Base-by-base conservation (phyloP, 768 basidiomycete genomes). In the Termitomyces sp. region DNA sequence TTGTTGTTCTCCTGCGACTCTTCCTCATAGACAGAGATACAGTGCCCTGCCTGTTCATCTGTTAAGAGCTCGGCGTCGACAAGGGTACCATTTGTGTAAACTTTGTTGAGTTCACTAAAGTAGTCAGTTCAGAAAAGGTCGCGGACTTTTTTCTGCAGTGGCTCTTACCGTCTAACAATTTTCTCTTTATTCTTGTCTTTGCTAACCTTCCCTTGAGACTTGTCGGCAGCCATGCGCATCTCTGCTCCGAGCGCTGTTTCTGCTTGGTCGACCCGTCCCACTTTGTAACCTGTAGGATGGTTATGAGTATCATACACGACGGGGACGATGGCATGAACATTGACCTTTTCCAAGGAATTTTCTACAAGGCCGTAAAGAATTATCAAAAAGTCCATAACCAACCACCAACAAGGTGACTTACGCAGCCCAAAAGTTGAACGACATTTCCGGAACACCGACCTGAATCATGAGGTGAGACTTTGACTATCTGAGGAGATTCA, bases 201-300 rank as follows among this genome's bases (percentile, higher is more conserved):
- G 41, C 78, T 81, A 26, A 75, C 75, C 63, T 83, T 86, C 10
- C 76, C 75, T 60, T 82, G 79, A 48, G 73, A 72, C 70, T 85
- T 87, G 22, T 82, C 84, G 8, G 85, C 87, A 22, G 92, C 91
- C 59, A 90, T 71, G 29, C 96, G 88, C 91, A 98, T 96, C 71
- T 98, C 96, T 22, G 92, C 93, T 24, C 96, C 97, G 12, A 99
- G 86, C 0, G 94, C 94, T 0, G 97, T 99, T 75, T 99, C 97
- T 0, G 88, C 85, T 71, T 99, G 97, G 67, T 98, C 96, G 18
- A 99, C 97, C 13, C 92, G 87, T 7, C 97, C 97, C 53, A 99
- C 92, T 72, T 95, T 95, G 74, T 94, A 90, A 0, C 92, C 91
- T 89, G 53, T 13, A 58, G 4, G 10, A 7, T 20, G 26, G 28